Evolutionary conservation across 2,329 filamentous ascomycete genomes (phyloP), one percentile per base, ranked within the genome.

Genomic region (Clarireedia hainanense): DNA sequence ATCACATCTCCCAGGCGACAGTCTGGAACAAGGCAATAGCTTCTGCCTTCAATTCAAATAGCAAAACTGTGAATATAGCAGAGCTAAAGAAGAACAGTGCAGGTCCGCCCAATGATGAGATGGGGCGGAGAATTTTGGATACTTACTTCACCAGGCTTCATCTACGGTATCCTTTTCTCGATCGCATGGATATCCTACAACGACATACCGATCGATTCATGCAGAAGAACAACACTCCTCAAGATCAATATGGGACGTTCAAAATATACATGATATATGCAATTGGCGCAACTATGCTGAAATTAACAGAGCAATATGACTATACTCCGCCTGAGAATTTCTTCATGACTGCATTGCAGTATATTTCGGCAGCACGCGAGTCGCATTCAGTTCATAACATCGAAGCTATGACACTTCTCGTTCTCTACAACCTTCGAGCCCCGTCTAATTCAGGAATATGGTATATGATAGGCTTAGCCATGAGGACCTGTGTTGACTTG

Each of bases 381-480:
- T 73, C 75, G 6, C 70, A 75, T 34, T 76, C 76, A 0, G 70
- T 76, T 0, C 72, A 79, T 23, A 79, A 79, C 45, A 74, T 79
- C 15, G 75, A 79, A 60, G 76, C 76, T 10, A 79, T 79, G 74
- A 71, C 75, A 0, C 68, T 80, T 14, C 51, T 62, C 15, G 75
- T 78, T 3, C 66, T 79, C 3, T 79, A 78, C 59, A 76, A 79
- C 61, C 68, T 80, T 2, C 72, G 77, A 6, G 77, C 74, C 1
- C 72, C 74, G 9, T 76, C 76, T 0, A 76, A 75, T 34, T 74
- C 75, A 56, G 76, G 75, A 7, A 71, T 79, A 49, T 80, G 76
- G 76, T 79, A 79, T 61, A 76, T 79, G 72, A 75, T 78, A 43
- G 76, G 77, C 12, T 69, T 79, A 17, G 76, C 76, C 2, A 79